phyloP scores from a whole-genome alignment of 2,329 filamentous ascomycete species.

The Sporothrix globosa region DNA sequence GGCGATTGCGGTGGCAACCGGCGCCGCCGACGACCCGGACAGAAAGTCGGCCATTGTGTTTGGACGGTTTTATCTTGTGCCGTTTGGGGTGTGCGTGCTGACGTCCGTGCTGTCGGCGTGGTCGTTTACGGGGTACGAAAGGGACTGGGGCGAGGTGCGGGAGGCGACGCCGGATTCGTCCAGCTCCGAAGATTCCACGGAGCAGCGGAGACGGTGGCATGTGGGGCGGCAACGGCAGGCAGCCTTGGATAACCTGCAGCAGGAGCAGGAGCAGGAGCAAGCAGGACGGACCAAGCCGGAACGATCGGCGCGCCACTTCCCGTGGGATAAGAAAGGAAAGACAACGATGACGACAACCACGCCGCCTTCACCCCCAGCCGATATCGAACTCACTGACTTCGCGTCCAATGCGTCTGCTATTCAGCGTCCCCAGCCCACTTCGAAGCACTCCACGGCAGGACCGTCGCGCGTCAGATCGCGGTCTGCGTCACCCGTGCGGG shows the following conservation, averaged over 20 bases:
- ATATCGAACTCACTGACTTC: constrained; percentile 22
- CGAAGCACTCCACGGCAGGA: constrained; percentile 20
- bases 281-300: too few species aligned
- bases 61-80: constrained; percentile 70
- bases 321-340: not conserved
- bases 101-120: constrained; percentile 64
- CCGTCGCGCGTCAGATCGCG: constrained; percentile 25
- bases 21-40: constrained; percentile 41
- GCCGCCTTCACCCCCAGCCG: not conserved
- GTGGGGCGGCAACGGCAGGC: constrained; percentile 34
- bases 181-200: not conserved
- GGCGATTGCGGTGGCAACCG: constrained; percentile 63
- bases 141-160: constrained; percentile 49
- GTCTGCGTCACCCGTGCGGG: constrained; percentile 13
- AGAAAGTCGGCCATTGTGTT: constrained; percentile 30
- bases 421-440: constrained; percentile 12
- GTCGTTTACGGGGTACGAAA: constrained; percentile 71
- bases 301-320: not conserved
- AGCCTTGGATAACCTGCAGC: constrained; percentile 16
- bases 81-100: constrained; percentile 59
- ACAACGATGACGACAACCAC: not conserved
- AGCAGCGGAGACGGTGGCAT: constrained; percentile 14
- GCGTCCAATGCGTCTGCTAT: not conserved
- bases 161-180: constrained; percentile 38
- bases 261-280: not conserved